Evolutionary conservation across 2,329 filamentous ascomycete species (phyloP), one percentile per base, ranked within the genome.

Genomic region (Clarireedia hainanense): DNA sequence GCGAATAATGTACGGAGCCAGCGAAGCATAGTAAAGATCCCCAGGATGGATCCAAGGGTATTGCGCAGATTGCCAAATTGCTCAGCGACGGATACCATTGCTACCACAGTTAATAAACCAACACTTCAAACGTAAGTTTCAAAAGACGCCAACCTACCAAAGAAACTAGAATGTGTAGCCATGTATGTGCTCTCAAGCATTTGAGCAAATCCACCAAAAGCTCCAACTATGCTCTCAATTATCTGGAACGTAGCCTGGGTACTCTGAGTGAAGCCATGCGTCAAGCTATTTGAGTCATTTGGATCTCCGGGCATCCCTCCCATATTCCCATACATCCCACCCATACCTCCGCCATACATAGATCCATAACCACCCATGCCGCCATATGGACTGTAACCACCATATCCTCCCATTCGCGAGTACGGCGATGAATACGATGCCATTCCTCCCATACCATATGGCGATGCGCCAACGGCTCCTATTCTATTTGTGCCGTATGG

Each of bases 171-270:
- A 73, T 99, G 94, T 0, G 94, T 99, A 30, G 95, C 94, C 95
- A 99, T 99, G 67, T 96, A 99, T 10, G 94, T 97, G 76, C 94
- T 97, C 74, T 99, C 94, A 27, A 99, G 80, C 94, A 99, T 99
- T 76, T 99, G 94, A 12, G 95, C 90, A 69, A 99, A 97, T 0
- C 95, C 94, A 20, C 91, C 91, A 76, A 99, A 99, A 2, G 94
- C 91, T 24, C 90, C 89, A 14, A 99, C 94, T 57, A 99, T 88
- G 64, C 91, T 94, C 75, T 99, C 94, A 51, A 99, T 90, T 80
- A 99, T 90, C 76, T 97, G 94, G 69, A 99, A 99, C 0, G 94
- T 99, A 10, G 92, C 89, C 65, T 94, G 89, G 0, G 95, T 99
- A 75, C 88, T 94, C 72, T 95, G 91, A 69, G 85, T 89, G 77